A percentile compares a stretch with the other conserved stretches of the same genome.
These are phyloP conservation scores for Pseudogymnoascus sp. DNA, from an alignment of 2,329 filamentous ascomycete species.

Conservation along the genomic window DNA sequence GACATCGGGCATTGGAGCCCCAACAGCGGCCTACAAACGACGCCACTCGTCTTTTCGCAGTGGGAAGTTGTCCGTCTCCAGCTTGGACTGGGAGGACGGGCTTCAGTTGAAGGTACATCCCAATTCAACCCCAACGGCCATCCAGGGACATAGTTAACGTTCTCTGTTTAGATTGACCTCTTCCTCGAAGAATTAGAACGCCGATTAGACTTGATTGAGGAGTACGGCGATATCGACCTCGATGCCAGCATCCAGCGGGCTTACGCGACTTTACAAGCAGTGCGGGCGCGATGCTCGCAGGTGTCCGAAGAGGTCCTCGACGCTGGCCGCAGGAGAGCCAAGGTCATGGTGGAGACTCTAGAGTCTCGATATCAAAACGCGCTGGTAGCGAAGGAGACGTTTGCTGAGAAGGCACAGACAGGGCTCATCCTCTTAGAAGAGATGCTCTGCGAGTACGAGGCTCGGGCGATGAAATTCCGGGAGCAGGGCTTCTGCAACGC, in stretches of 20 bases:
- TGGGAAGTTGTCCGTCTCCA: slow-evolving; percentile 48
- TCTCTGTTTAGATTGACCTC: slow-evolving; percentile 53
- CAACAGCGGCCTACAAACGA: slow-evolving; percentile 24
- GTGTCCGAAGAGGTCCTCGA: slow-evolving; percentile 87
- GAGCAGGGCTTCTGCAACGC: slow-evolving; percentile 69
- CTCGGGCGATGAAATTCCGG: slow-evolving; percentile 68
- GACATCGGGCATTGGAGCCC: slow-evolving; percentile 17
- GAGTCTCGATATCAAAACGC: slow-evolving; percentile 83
- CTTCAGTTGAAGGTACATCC: slow-evolving; percentile 46
- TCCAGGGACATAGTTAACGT: slow-evolving; percentile 11
- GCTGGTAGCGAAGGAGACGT: slow-evolving; percentile 70
- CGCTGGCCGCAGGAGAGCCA: slow-evolving; percentile 72
- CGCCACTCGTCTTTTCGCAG: slow-evolving; percentile 51
- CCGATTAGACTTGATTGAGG: slow-evolving; percentile 80
- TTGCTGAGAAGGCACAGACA: slow-evolving; percentile 86
- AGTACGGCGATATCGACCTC: slow-evolving; percentile 73
- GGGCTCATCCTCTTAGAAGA: slow-evolving; percentile 79
- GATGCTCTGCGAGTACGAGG: slow-evolving; percentile 80
- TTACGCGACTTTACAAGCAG: slow-evolving; percentile 76
- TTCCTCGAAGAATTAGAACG: slow-evolving; percentile 82
- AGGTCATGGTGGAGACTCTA: slow-evolving; percentile 86
- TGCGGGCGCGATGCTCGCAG: slow-evolving; percentile 79
- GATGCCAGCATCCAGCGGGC: slow-evolving; percentile 79
- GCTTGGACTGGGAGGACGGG: slow-evolving; percentile 55
- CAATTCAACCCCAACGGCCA: background rate